Evolutionary conservation across 23 red algal species (phyloP).

Genomic region (Gracilaria domingensis): DNA sequence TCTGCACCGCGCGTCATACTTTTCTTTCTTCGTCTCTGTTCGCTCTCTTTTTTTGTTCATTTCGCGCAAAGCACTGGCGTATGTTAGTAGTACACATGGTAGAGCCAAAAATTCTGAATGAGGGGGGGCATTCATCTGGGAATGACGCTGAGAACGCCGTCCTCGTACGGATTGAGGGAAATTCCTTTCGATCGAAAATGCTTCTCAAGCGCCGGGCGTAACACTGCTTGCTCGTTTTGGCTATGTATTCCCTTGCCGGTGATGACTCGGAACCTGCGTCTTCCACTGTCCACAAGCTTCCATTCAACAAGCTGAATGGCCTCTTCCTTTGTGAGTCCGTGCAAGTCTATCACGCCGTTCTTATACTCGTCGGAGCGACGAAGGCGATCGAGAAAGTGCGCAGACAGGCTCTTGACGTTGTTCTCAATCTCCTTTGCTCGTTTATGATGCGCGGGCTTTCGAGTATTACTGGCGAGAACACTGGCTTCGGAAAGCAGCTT

Average conservation of each 20-base stretch:
- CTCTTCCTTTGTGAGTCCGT: conserved; percentile 64
- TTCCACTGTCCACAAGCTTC: conserved; percentile 35
- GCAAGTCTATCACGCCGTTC: conserved; percentile 48
- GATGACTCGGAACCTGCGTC: conserved; percentile 56
- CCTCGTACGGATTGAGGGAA: conserved; percentile 24
- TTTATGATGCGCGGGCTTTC: conserved; percentile 11
- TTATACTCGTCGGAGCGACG: conserved; percentile 46
- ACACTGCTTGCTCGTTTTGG: conserved; percentile 54
- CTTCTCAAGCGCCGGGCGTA: conserved; percentile 57
- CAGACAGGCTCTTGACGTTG: conserved; percentile 36
- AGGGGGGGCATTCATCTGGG: neutral
- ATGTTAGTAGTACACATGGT: neutral
- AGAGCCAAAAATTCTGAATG: neutral
- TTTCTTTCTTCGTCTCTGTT: neutral
- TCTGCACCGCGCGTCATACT: neutral
- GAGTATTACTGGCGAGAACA: conserved; percentile 39
- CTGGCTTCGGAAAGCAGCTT: neutral
- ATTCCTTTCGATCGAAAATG: conserved; percentile 54
- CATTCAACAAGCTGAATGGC: conserved; percentile 63
- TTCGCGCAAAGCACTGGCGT: neutral
- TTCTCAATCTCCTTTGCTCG: conserved; percentile 10
- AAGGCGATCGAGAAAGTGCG: conserved; percentile 18
- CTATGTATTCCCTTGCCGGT: conserved; percentile 66
- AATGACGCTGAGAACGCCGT: conserved; percentile 37
- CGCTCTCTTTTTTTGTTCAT: neutral